phyloP scores from a whole-genome alignment of 2,329 filamentous ascomycete genomes.

The Fusarium hainanense region DNA sequence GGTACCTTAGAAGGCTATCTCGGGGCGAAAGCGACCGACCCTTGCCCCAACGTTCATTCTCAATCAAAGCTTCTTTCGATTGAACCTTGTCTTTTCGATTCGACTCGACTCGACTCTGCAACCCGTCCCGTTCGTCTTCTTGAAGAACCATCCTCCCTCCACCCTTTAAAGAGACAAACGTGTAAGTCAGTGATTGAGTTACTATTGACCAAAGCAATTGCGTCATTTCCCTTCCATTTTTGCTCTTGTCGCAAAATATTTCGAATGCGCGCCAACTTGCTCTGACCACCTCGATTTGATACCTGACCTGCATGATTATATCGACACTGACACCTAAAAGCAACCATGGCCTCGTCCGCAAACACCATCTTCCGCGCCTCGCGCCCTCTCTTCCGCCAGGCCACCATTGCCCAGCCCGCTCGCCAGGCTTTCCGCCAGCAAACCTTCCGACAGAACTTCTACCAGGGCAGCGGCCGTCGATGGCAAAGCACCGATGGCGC shows the following conservation, averaged over 20 bases:
- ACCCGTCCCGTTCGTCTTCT: not conserved
- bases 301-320: conserved; percentile 6
- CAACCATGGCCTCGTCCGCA: conserved; percentile 59
- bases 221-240: not conserved
- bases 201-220: not conserved
- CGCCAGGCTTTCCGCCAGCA: conserved; percentile 64
- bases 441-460: conserved; percentile 57
- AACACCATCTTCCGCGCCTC: conserved; percentile 64
- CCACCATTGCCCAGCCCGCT: conserved; percentile 64
- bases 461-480: conserved; percentile 58
- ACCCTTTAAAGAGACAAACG: conserved; percentile 7
- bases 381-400: conserved; percentile 67
- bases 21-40: conserved; percentile 37
- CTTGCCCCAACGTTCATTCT: conserved; percentile 35
- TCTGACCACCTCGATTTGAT: conserved; percentile 3
- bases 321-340: conserved; percentile 15
- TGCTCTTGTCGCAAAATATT: conserved; percentile 1
- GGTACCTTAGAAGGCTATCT: conserved; percentile 15
- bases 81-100: conserved; percentile 22
- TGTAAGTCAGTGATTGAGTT: conserved; percentile 20
- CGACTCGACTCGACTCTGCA: conserved; percentile 4
- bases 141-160: conserved; percentile 14
- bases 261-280: not conserved
- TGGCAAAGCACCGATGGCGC: conserved; percentile 75
- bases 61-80: conserved; percentile 32